These are phyloP conservation scores for Klebsormidium nitens DNA, from an alignment of 139 green algal genomes.

Conservation along the genomic window DNA sequence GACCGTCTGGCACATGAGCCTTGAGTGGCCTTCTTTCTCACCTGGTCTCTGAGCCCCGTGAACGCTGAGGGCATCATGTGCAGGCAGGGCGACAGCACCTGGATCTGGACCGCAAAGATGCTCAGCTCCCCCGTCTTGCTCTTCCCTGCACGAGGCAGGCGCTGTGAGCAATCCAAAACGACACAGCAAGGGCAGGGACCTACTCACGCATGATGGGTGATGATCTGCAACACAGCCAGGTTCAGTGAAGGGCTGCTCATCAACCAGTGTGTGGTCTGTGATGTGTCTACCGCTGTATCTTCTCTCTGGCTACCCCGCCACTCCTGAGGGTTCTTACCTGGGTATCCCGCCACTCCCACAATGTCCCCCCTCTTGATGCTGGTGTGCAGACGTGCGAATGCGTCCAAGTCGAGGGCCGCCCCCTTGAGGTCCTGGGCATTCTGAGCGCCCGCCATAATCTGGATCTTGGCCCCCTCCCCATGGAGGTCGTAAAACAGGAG, in stretches of 20 bases:
- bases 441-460: constrained; percentile 88
- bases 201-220: too few species aligned
- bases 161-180: too few species aligned
- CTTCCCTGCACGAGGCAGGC: too few species aligned
- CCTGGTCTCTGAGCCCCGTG: constrained; percentile 31
- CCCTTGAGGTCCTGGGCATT: too few species aligned
- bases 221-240: too few species aligned
- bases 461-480: constrained; percentile 79
- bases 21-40: not conserved
- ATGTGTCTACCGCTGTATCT: too few species aligned
- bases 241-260: too few species aligned
- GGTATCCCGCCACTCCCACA: constrained; percentile 81
- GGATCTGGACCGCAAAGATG: constrained; percentile 74
- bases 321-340: constrained; percentile 39
- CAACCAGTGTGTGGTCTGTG: too few species aligned
- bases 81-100: constrained; percentile 89
- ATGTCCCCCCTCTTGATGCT: constrained; percentile 89
- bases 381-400: constrained; percentile 73
- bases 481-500: constrained; percentile 96
- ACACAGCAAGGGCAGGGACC: too few species aligned
- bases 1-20: too few species aligned
- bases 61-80: constrained; percentile 87
- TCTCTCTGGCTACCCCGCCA: too few species aligned
- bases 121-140: constrained; percentile 95
- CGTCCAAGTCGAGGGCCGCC: not conserved